Evolutionary conservation across 306 rosid species (phyloP), one percentile per base, ranked within the genome.

Genomic region (Albizia julibrissin): DNA sequence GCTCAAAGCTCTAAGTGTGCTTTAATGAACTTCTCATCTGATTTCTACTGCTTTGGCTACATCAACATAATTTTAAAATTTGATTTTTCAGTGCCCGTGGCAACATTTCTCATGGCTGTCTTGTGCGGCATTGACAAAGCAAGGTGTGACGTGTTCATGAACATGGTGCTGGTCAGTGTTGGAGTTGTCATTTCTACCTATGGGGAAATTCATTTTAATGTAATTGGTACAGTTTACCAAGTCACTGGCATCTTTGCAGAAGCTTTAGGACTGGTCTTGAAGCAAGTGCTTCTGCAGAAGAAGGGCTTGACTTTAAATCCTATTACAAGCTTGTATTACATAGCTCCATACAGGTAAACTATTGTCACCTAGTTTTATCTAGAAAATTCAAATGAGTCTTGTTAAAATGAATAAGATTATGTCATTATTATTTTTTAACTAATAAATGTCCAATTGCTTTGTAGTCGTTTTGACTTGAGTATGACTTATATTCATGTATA

Each of bases 141-240:
- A 84, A 91, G 95, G 91, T 95, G 97, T 43, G 98, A 95, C 39
- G 93, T 93, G 84, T 92, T 95, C 94, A 86, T 79, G 86, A 93
- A 91, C 94, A 91, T 90, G 98, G 76, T 93, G 93, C 94, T 95
- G 84, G 94, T 95, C 92, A 93, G 98, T 85, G 92, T 95, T 83
- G 98, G 98, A 85, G 97, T 93, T 75, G 97, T 90, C 83, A 37
- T 95, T 84, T 93, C 98, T 76, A 93, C 98, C n/a, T 93, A 95
- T 15, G 98, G 97, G 78, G 98, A 95, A 85, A 95, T 95, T 79
- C 92, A 95, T 86, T 95, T 94, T 85, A 94, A 94, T 84, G 80
- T 91, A 75, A 87, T 94, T 76, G 98, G 98, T 82, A 93, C 97
- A 86, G 54, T 88, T 86, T 91, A 91, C 94, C 98, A 95, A 88